phyloP scores from a whole-genome alignment of 2,329 filamentous ascomycete species.

The Colletotrichum theobromicola region DNA sequence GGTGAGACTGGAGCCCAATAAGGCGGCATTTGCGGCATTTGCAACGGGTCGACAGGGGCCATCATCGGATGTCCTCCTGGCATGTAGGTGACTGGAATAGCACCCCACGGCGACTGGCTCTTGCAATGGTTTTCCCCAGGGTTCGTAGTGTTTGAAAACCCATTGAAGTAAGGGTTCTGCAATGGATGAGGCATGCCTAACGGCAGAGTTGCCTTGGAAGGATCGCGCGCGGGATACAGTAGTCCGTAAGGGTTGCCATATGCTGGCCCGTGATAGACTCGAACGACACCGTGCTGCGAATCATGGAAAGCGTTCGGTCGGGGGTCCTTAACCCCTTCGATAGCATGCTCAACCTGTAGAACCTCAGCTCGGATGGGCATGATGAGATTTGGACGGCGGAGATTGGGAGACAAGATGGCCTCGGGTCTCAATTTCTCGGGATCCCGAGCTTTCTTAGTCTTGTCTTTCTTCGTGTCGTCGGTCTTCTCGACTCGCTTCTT shows the following conservation, averaged over 20 bases:
- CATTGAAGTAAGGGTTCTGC: constrained; percentile 48
- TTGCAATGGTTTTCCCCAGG: constrained; percentile 10
- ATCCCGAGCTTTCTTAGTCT: constrained; percentile 19
- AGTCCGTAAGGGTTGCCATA: constrained; percentile 56
- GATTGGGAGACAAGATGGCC: constrained; percentile 30
- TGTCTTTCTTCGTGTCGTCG: background rate
- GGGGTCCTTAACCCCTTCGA: constrained; percentile 58
- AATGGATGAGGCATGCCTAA: constrained; percentile 48
- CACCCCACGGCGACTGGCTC: constrained; percentile 17
- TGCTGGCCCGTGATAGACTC: constrained; percentile 61
- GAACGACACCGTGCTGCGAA: constrained; percentile 53
- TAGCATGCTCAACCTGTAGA: constrained; percentile 59
- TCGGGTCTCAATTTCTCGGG: constrained; percentile 26
- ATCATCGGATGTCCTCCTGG: constrained; percentile 6
- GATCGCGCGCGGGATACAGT: constrained; percentile 49
- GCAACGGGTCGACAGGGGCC: constrained; percentile 1
- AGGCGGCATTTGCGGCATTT: constrained; percentile 6
- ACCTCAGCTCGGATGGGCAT: constrained; percentile 53
- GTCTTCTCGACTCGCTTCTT: background rate
- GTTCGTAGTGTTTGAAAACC: constrained; percentile 34
- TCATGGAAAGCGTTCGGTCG: constrained; percentile 66
- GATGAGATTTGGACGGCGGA: constrained; percentile 49
- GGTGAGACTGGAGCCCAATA: background rate
- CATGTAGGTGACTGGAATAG: background rate
- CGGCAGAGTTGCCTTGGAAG: constrained; percentile 37